A percentile compares a stretch with the other conserved stretches of the same genome.
phyloP scores from a whole-genome alignment of 2,329 filamentous ascomycete species.

The Clarireedia hainanense region DNA sequence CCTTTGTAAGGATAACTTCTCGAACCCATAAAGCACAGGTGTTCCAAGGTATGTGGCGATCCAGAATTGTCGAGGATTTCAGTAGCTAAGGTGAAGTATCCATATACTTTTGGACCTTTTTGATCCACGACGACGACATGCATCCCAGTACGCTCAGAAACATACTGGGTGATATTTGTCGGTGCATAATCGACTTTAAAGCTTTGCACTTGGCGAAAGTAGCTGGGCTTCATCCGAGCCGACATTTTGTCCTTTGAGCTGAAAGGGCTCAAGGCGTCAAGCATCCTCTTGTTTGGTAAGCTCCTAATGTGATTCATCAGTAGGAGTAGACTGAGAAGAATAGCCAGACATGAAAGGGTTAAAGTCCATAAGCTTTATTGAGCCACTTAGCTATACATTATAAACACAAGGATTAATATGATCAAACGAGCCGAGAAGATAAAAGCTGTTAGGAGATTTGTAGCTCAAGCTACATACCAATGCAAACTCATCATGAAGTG shows the following conservation, averaged over 20 bases:
- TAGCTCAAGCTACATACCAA: not conserved
- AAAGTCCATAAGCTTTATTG: no score
- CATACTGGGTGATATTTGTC: constrained; percentile 86
- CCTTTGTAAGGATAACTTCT: constrained; percentile 93
- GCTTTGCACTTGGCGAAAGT: constrained; percentile 77
- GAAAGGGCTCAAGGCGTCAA: not conserved
- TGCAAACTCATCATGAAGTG: not conserved
- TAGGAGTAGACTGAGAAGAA: no score
- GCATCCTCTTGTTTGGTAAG: not conserved
- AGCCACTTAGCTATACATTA: no score
- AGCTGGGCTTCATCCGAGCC: constrained; percentile 39
- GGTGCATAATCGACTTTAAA: constrained; percentile 89
- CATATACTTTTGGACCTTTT: constrained; percentile 88
- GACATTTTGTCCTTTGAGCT: constrained; percentile 42
- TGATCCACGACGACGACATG: constrained; percentile 86
- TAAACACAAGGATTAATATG: no score
- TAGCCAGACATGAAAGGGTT: no score
- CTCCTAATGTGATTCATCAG: not conserved
- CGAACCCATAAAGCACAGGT: constrained; percentile 82
- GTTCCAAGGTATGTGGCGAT: constrained; percentile 79
- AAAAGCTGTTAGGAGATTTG: no score
- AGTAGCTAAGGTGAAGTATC: constrained; percentile 91
- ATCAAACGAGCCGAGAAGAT: no score
- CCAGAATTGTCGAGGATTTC: constrained; percentile 98
- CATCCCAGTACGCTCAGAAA: constrained; percentile 90